Conservation (phyloP, 2,329 filamentous ascomycete species). For the Aspergillus sp. region DNA sequence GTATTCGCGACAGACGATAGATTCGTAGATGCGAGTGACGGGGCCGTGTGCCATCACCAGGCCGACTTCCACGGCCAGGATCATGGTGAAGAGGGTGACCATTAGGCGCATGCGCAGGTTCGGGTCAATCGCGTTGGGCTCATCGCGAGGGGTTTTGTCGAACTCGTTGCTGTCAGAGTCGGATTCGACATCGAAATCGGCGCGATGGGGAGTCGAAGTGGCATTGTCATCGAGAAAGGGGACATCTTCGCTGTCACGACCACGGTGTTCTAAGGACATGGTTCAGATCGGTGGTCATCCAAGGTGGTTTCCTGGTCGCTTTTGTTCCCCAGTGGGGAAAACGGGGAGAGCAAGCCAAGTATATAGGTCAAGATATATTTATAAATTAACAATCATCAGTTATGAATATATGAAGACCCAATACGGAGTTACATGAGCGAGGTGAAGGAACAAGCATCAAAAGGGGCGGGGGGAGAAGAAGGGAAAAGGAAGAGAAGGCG, state of each 20-base stretch:
- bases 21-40: conserved; percentile 50
- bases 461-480: not conserved
- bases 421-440: no score
- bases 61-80: conserved; percentile 46
- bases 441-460: not conserved
- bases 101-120: conserved; percentile 38
- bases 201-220: not conserved
- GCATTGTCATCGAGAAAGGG: conserved; percentile 28
- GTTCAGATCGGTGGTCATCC: conserved; percentile 1
- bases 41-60: conserved; percentile 46
- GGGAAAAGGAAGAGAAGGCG: no score
- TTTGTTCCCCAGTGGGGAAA: not conserved
- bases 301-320: not conserved
- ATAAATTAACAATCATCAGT: no score
- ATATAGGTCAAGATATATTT: no score
- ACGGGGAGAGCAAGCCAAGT: no score
- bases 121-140: conserved; percentile 16
- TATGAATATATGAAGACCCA: no score
- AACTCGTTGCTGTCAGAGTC: not conserved
- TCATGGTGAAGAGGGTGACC: conserved; percentile 43
- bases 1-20: conserved; percentile 49
- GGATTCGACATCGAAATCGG: not conserved
- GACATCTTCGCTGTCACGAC: conserved; percentile 31
- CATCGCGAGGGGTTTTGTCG: conserved; percentile 6
- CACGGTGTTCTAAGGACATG: conserved; percentile 25